These are phyloP conservation scores for Naganishia liquefaciens DNA, from an alignment of 1,284 basidiomycete genomes.

Conservation along the genomic window DNA sequence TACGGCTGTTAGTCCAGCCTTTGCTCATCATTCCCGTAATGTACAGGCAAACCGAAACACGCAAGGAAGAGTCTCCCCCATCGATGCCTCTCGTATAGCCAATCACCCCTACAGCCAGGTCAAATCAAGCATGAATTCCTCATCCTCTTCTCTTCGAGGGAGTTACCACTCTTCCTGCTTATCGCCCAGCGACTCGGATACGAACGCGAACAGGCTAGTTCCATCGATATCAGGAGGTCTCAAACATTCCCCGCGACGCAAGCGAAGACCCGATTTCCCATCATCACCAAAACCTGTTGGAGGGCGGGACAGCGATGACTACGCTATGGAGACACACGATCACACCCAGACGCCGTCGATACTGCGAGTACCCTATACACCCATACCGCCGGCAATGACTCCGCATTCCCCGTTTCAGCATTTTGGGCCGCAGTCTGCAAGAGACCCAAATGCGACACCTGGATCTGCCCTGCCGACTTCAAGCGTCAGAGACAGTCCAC, in stretches of 20 bases:
- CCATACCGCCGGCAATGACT: background rate
- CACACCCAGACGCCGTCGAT: conserved; percentile 22
- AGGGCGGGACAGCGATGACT: background rate
- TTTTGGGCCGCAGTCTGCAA: conserved; percentile 2
- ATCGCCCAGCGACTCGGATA: background rate
- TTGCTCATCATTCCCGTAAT: background rate
- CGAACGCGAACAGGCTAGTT: background rate
- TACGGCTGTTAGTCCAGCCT: conserved; percentile 1
- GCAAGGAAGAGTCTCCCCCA: conserved; percentile 10
- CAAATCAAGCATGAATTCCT: conserved; percentile 3
- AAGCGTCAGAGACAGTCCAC: conserved; percentile 11
- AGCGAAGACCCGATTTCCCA: conserved; percentile 13
- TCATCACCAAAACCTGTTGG: conserved; percentile 6
- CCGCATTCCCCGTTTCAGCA: background rate
- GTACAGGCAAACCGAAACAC: background rate
- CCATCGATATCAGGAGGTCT: background rate
- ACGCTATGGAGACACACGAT: conserved; percentile 3
- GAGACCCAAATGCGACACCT: background rate
- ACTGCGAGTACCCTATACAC: conserved; percentile 19
- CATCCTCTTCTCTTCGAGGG: background rate
- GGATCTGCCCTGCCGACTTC: conserved; percentile 1
- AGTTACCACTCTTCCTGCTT: background rate
- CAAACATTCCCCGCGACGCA: conserved; percentile 15
- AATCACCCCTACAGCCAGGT: conserved; percentile 16
- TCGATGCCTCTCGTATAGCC: conserved; percentile 12